Percentiles rank a stretch among this genome's conserved stretches.
Evolutionary conservation across 2,329 filamentous ascomycete genomes (phyloP).

Genomic region (Aspergillus tamarii): DNA sequence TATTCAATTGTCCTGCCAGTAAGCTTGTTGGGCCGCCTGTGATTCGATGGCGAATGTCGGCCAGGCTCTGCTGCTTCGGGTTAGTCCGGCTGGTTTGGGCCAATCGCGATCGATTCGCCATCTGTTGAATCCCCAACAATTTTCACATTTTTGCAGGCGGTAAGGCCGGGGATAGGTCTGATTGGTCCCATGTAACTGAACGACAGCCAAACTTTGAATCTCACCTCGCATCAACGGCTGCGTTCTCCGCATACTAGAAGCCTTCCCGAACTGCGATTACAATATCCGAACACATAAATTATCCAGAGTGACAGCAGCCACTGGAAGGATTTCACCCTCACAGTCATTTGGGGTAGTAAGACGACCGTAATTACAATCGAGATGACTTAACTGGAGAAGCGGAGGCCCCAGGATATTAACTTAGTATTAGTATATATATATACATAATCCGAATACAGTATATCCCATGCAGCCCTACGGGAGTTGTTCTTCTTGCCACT

Average conservation of each 20-base stretch:
- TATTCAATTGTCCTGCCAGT: neutral
- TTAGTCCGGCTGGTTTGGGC: slow-evolving; percentile 2
- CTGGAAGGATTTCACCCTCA: neutral
- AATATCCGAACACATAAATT: neutral
- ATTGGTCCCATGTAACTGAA: neutral
- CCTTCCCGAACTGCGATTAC: slow-evolving; percentile 1
- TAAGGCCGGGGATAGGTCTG: neutral
- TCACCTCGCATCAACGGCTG: neutral
- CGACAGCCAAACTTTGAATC: neutral
- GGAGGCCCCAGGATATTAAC: neutral
- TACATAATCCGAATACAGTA: neutral
- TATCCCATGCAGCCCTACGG: neutral
- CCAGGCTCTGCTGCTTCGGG: slow-evolving; percentile 15
- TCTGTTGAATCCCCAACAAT: slow-evolving; percentile 41
- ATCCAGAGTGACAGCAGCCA: neutral
- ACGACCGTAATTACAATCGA: neutral
- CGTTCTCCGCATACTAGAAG: slow-evolving; percentile 3
- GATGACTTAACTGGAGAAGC: neutral
- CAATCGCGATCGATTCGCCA: slow-evolving; percentile 14
- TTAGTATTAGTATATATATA: neutral
- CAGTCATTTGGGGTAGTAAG: neutral
- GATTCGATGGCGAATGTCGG: slow-evolving; percentile 18
- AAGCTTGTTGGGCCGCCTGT: slow-evolving; percentile 24
- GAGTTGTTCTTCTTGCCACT: neutral
- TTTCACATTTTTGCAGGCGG: slow-evolving; percentile 23